Base-by-base conservation (phyloP, 805 yeast genomes). In the Debaryomyces hansenii region DNA sequence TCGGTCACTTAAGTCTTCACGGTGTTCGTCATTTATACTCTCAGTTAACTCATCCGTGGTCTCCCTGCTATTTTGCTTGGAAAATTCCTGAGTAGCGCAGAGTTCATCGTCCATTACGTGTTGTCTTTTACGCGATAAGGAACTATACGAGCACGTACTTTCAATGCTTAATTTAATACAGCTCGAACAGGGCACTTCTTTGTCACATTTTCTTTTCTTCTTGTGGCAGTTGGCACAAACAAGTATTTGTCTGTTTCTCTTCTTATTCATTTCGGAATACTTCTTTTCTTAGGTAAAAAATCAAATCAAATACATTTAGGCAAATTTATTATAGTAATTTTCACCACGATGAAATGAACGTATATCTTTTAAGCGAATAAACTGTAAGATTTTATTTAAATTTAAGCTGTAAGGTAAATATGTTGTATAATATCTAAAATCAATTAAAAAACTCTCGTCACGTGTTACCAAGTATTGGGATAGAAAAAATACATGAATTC, bases 151-250 rank as follows among this genome's bases (percentile, higher is more conserved):
- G 31, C 46, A 43, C 4, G 42, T 36, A 4, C 31, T 4, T 29
- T 38, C 46, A 11, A 43, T 43, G 9, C 42, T 37, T 29, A 43
- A 27, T 15, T 43, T 43, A 47, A 44, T 8, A 41, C 63, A 58
- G 34, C 58, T 48, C 20, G 61, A 54, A 45, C 72, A 67, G 2
- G 75, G 72, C 33, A 59, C 53, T n/a, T 61, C 48, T 18, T 66
- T 55, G 45, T 69, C 70, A 49, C 74, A 69, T 54, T 75, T 77
- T 28, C 74, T 75, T 53, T 78, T 78, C 39, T 77, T 62, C 55
- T 64, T 69, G 14, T 79, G 65, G 48, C 82, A 78, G 32, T 70
- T 69, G 20, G 69, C 71, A 52, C 83, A 78, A 0, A 77, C 75
- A 6, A 78, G 51, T 0, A 77, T 67, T 48, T 70, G 64, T 41